Evolutionary conservation across 2,329 filamentous ascomycete genomes (phyloP).

Genomic region (Colletotrichum tropicicola): DNA sequence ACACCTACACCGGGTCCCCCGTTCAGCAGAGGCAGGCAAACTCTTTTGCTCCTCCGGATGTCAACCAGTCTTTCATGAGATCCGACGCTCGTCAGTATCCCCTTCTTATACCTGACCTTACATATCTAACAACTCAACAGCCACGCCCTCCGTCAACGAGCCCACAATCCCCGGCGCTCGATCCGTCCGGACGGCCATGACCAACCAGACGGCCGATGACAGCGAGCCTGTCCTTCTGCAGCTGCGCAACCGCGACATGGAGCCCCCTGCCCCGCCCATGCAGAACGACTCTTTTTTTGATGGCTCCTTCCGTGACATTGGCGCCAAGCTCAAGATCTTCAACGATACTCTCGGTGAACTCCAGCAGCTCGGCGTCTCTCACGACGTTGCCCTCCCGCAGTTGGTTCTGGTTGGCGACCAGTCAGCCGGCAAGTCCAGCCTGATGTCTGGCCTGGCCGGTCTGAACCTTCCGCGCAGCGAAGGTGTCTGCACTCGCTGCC

Average conservation of each 20-base stretch:
- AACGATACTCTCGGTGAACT: slow-evolving; percentile 75
- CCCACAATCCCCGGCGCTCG: background rate
- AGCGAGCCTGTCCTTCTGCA: slow-evolving; percentile 48
- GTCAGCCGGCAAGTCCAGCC: slow-evolving; percentile 80
- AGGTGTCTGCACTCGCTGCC: slow-evolving; percentile 82
- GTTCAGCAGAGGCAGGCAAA: background rate
- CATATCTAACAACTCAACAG: slow-evolving; percentile 32
- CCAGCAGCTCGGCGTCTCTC: slow-evolving; percentile 76
- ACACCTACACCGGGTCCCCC: slow-evolving; percentile 10
- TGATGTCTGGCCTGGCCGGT: slow-evolving; percentile 72
- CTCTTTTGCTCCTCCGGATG: background rate
- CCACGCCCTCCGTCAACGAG: slow-evolving; percentile 45
- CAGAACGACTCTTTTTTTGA: slow-evolving; percentile 48
- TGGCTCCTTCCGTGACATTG: slow-evolving; percentile 61
- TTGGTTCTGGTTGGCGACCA: slow-evolving; percentile 88
- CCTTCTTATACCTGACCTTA: background rate
- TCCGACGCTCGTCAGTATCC: slow-evolving; percentile 49
- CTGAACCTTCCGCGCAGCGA: slow-evolving; percentile 76
- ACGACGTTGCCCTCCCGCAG: slow-evolving; percentile 77
- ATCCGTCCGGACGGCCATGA: slow-evolving; percentile 13
- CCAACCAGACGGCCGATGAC: slow-evolving; percentile 34
- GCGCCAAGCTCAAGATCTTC: slow-evolving; percentile 69
- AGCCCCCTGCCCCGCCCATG: slow-evolving; percentile 34
- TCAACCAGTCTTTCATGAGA: slow-evolving; percentile 34
- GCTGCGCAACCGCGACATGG: slow-evolving; percentile 41